Base-by-base conservation (phyloP, 192 early-diverging fungal species). In the Funneliformis geosporum region DNA sequence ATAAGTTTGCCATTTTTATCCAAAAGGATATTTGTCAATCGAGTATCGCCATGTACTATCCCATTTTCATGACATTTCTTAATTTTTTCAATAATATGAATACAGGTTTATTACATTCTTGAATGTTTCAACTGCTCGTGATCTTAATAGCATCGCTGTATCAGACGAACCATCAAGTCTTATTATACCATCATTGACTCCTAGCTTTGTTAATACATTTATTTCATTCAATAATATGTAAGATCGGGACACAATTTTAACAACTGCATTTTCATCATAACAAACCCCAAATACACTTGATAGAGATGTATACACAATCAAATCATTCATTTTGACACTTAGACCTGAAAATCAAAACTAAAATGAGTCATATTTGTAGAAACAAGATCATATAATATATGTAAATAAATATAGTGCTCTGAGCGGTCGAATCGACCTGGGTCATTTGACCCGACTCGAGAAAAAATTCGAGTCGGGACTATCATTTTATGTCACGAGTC, bases 121-220 rank as follows among this genome's bases (percentile, higher is more conserved):
- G 62, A 65, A 38, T 65, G 62, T 28, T 65, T 38, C 33, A 65
- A 65, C 62, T 65, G 62, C 62, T 38, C 62, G 33, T 65, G 62
- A n/a, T 65, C 62, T 28, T 65, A 65, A 38, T 38, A 65, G 33
- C 62, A 65, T 65, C 33, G 62, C 62, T 28, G 25, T 65, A 25
- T 65, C 62, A 65, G 62, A 65, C 33, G 33, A 65, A 65, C 12
- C 7, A 38, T 25, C 62, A 65, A 65, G 62, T 65, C 33, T 65
- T 65, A 65, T 65, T 9, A 65, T 38, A 65, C 62, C 62, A 38
- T 65, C 62, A 65, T 65, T 25, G 46, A 47, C 46, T 47, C 46
- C 46, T 47, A 66, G 14, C 5, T 66, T 66, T 66, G 8, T 14
- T 28, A 8, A 66, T 66, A 27, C 14, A 12, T 16, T 28, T 27